Evolutionary conservation across 768 basidiomycete genomes (phyloP).

Genomic region (Termitomyces sp.): DNA sequence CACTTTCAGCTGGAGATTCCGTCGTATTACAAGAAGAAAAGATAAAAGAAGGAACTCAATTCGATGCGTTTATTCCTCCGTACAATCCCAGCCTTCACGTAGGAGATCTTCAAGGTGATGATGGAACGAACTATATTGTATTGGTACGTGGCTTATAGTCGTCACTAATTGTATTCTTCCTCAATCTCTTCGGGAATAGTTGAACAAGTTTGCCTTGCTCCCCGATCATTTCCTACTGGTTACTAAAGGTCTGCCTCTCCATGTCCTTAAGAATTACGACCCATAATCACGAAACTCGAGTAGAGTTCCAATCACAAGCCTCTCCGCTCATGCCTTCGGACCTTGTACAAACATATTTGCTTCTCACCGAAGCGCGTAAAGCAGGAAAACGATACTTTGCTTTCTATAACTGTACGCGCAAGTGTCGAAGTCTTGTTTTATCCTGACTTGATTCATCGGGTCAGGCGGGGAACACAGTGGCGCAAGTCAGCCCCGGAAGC

Average conservation of each 20-base stretch:
- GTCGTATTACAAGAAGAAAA: conserved; percentile 16
- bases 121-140: conserved; percentile 56
- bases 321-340: conserved; percentile 78
- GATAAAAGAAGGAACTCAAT: conserved; percentile 25
- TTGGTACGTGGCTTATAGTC: conserved; percentile 45
- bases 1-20: conserved; percentile 27
- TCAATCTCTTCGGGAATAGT: conserved; percentile 31
- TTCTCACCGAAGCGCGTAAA: conserved; percentile 65
- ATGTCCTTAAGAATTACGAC: background rate
- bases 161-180: background rate
- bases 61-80: conserved; percentile 83
- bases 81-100: conserved; percentile 73
- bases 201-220: conserved; percentile 85
- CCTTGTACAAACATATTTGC: conserved; percentile 69
- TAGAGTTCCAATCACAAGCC: conserved; percentile 74
- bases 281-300: background rate
- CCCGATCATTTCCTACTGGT: conserved; percentile 85
- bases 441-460: background rate
- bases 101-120: conserved; percentile 67
- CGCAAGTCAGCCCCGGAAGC: conserved; percentile 88
- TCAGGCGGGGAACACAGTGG: conserved; percentile 75
- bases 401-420: conserved; percentile 81
- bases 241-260: conserved; percentile 60
- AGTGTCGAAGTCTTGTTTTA: background rate
- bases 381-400: conserved; percentile 61